A percentile compares a stretch with the other conserved stretches of the same genome.
phyloP scores from a whole-genome alignment of 2,329 filamentous ascomycete species.

The Fusarium clavum region DNA sequence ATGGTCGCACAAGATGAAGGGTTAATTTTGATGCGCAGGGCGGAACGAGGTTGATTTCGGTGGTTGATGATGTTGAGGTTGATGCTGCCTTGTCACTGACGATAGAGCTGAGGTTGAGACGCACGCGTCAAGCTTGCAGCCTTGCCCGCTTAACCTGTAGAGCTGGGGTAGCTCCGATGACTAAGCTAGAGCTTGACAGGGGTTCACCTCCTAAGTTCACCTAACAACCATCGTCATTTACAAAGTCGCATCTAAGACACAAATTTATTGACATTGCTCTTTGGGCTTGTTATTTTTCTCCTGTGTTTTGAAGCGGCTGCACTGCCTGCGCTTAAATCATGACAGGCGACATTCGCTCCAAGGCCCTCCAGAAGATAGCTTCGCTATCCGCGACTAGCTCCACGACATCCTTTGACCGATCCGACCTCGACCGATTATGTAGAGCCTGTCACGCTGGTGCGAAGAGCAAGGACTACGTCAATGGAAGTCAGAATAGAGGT shows the following conservation, averaged over 20 bases:
- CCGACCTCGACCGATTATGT: slow-evolving; percentile 72
- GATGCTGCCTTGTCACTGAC: slow-evolving; percentile 38
- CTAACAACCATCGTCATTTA: slow-evolving; percentile 42
- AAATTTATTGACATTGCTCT: slow-evolving; percentile 35
- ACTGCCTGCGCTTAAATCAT: slow-evolving; percentile 49
- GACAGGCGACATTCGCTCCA: slow-evolving; percentile 68
- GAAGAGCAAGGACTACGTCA: slow-evolving; percentile 58
- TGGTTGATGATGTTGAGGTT: slow-evolving; percentile 31
- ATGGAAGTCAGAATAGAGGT: slow-evolving; percentile 60
- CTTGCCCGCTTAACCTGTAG: slow-evolving; percentile 54
- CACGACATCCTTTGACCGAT: slow-evolving; percentile 67
- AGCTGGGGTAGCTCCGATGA: slow-evolving; percentile 55
- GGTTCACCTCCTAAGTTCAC: slow-evolving; percentile 41
- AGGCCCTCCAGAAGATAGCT: slow-evolving; percentile 74
- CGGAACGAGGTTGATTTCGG: slow-evolving; percentile 14
- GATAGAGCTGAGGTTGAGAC: slow-evolving; percentile 47
- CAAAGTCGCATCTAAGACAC: slow-evolving; percentile 21
- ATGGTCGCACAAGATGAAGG: not conserved
- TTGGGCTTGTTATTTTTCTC: slow-evolving; percentile 6
- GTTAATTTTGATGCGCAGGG: slow-evolving; percentile 18
- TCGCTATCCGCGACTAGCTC: slow-evolving; percentile 68
- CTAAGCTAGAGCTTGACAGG: slow-evolving; percentile 50
- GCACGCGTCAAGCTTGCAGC: slow-evolving; percentile 64
- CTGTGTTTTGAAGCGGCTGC: slow-evolving; percentile 8
- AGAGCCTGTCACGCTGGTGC: slow-evolving; percentile 64